Evolutionary conservation across 768 basidiomycete species (phyloP), one percentile per base, ranked within the genome.

Genomic region (Artomyces pyxidatus): DNA sequence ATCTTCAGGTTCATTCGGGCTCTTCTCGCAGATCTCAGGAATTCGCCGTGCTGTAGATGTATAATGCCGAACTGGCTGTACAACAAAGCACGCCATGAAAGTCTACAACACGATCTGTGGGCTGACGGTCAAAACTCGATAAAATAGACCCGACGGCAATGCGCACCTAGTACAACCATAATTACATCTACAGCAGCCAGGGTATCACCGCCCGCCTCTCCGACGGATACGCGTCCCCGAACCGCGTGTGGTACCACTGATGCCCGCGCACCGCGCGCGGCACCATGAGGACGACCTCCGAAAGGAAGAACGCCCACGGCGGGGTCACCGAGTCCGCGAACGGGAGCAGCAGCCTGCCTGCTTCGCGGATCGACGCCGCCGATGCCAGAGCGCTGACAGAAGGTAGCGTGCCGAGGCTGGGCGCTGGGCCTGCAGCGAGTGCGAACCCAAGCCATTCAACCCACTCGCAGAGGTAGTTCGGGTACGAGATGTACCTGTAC

Each of bases 401-500:
- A 3, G 56, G 56, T n/a, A 57, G 43, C 26, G 51, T 37, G 5
- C 38, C 29, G 74, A 54, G 42, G n/a, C 25, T 6, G 7, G 56
- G 78, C 0, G 73, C 7, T 1, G 83, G 79, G 5, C 78, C 68
- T 3, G 88, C 77, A 6, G 88, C 87, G 32, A 96, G 63, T 1
- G 89, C 85, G 63, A 85, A 97, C 7, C 88, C 91, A 9, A 80
- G 56, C 93, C 94, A 98, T 66, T 98, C 95, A 48, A 85, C 50
- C 95, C 95, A 98, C 63, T 97, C 95, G 66, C 85, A 91, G 17
- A 91, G 68, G 68, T 97, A 98, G 64, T 96, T 92, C 9, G 95
- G 95, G 68, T 83, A 95, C 6, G 91, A 90, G 58, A 97, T 71
- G 60, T 78, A 83, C 37, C 63, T 58, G 71, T 86, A 96, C 16